Conservation (phyloP, 2,329 filamentous ascomycete species). For the Neurospora sp. region DNA sequence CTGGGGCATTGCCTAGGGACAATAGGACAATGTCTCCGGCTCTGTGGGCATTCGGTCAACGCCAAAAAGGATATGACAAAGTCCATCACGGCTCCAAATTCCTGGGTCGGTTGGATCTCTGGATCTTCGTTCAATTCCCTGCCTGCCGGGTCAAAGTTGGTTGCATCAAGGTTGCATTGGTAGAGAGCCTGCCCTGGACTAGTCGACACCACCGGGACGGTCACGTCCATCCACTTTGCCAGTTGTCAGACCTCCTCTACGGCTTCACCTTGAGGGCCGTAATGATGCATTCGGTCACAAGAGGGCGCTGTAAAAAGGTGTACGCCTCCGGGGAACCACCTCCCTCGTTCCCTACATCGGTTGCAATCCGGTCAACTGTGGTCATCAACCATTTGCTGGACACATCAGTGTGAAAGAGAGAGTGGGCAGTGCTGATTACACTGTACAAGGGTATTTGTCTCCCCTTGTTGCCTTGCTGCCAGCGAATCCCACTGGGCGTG, state of each 20-base stretch:
- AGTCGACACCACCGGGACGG: background rate
- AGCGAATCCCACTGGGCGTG: constrained; percentile 10
- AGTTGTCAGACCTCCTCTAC: background rate
- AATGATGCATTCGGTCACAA: background rate
- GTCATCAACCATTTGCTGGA: background rate
- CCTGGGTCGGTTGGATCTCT: background rate
- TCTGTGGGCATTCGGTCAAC: background rate
- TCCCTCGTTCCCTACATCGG: background rate
- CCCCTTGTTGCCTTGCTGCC: constrained; percentile 12
- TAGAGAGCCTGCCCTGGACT: background rate
- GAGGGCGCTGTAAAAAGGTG: background rate
- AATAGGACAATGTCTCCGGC: background rate
- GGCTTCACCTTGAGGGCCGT: background rate
- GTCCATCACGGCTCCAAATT: background rate
- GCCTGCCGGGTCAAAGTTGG: background rate
- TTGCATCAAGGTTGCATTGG: background rate
- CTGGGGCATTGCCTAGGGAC: background rate
- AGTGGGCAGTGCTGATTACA: background rate
- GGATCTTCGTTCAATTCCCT: background rate
- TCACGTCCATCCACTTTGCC: background rate
- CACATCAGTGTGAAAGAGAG: background rate
- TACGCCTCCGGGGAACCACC: background rate
- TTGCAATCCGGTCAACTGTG: background rate
- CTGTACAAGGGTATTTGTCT: background rate
- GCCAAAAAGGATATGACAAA: background rate